Base-by-base conservation (phyloP, 805 yeast genomes). In the Nakazawaea molendinolei region DNA sequence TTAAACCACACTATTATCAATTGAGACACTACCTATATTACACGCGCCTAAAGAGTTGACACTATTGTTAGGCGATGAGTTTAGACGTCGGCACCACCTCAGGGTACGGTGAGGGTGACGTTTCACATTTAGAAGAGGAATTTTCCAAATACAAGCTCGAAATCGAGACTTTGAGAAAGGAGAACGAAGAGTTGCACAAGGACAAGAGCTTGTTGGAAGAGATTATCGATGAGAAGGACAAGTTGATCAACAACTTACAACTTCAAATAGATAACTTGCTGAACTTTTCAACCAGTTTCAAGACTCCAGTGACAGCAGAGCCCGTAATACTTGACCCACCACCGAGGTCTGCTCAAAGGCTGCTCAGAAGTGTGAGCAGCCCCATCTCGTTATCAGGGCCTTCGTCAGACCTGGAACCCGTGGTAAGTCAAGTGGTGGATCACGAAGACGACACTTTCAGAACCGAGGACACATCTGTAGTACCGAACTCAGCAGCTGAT, bases 341-440 rank as follows among this genome's bases (percentile, higher is more conserved):
- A 7, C 63, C 66, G 22, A 51, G 70, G 37, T 64, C 70, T 1
- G 59, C 60, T 0, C 62, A 63, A 21, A 56, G 69, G 34, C 31
- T 14, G 16, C 18, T 27, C 10, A 32, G 35, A 28, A 34, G 36
- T 27, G 33, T 24, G 2, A 39, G 37, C 12, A 28, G 13, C 15
- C 36, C 37, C 8, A 21, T 34, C 5, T 12, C 17, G n/a, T 7
- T 14, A 24, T 9, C 14, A 6, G 27, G 8, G 8, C n/a, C 8
- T 8, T 24, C n/a, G 8, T 12, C 14, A 12, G n/a, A 22, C 10
- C 23, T 22, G 9, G 12, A 13, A 25, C n/a, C 28, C n/a, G 28
- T 9, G n/a, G 28, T 8, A 25, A 13, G 6, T 25, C 8, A 8
- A 8, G 9, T 10, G 10, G 23, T 22, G 8, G 22, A 28, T 16